Evolutionary conservation across 768 basidiomycete genomes (phyloP), one percentile per base, ranked within the genome.

Genomic region (Termitomyces sp.): DNA sequence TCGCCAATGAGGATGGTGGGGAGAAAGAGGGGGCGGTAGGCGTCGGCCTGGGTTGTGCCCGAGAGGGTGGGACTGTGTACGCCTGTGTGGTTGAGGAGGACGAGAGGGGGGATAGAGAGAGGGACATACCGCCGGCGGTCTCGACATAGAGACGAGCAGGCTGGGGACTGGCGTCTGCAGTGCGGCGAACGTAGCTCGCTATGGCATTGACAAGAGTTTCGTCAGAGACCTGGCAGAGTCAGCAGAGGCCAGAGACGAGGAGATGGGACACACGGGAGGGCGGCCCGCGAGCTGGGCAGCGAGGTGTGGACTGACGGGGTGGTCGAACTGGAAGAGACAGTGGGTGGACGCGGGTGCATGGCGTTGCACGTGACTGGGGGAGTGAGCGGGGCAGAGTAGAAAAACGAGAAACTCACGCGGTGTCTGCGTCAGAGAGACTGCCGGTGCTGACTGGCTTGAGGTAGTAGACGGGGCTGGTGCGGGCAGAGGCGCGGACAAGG

Each of bases 361-460:
- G 18, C 82, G 79, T 44, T 77, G 74, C 20, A 95, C 75, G 70
- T 92, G 91, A 60, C 94, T 96, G 53, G 43, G 62, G 26, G 48
- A 14, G 2, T 49, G 50, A 40, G 60, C 35, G 10, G 36, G 43
- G 14, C 41, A 10, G 12, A 20, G n/a, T 3, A 53, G 14, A 20
- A 23, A 50, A 33, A 1, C 13, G n/a, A 49, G 51, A 14, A 40
- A 38, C 36, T n/a, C 8, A 97, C 96, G 74, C 76, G 65, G 94
- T 90, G 71, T 98, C 96, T 28, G 95, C 93, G 57, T 93, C 88
- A 26, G 84, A 75, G 5, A 79, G 74, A 0, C 86, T 79, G 2
- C 96, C 96, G 0, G 96, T 96, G 71, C 93, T 95, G 60, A 98
- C 85, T 0, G 96, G 96, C 68, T 98, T 98, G 56, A 92, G 75